Evolutionary conservation across 768 basidiomycete species (phyloP), one percentile per base, ranked within the genome.

Genomic region (Serendipita indica): DNA sequence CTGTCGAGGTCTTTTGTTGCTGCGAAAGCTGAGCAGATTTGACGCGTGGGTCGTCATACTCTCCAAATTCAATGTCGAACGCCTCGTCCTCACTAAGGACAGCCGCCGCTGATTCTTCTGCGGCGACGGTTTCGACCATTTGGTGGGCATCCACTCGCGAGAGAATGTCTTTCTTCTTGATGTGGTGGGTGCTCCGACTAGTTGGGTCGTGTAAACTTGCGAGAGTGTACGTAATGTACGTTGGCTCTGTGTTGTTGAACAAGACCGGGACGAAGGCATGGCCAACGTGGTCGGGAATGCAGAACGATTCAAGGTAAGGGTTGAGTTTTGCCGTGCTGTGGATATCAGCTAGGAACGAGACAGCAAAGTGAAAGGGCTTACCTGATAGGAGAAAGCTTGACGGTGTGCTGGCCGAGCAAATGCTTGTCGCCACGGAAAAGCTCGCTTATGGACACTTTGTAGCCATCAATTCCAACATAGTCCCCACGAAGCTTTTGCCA

Each of bases 381-480:
- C 74, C 69, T 89, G 64, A 89, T 90, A 7, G 92, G 92, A 0
- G 90, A 89, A 78, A 93, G 84, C 63, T 86, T 82, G 57, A 98
- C 85, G 0, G 89, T 92, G 66, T 93, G 89, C 68, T 91, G 84
- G 33, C 93, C 93, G 3, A 67, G 65, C 10, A 76, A 64, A 64
- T 72, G 71, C 13, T 60, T 39, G 49, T 63, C 61, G 22, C 64
- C 63, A 20, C 65, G 62, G 34, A 70, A 58, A n/a, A 71, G 61
- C 33, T 66, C 67, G 10, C 70, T 64, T 1, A 67, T 58, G 14
- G 32, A 71, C 65, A 22, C 65, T 39, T 37, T 60, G 54, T 58
- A 63, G 32, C 43, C 58, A 32, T 54, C 30, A 16, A 54, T 54
- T 10, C 49, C 49, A 7, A 54, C 49, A 54, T 54, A 54, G 49